Evolutionary conservation across 768 basidiomycete species (phyloP), one percentile per base, ranked within the genome.

Genomic region (Dioszegia aurantiaca): DNA sequence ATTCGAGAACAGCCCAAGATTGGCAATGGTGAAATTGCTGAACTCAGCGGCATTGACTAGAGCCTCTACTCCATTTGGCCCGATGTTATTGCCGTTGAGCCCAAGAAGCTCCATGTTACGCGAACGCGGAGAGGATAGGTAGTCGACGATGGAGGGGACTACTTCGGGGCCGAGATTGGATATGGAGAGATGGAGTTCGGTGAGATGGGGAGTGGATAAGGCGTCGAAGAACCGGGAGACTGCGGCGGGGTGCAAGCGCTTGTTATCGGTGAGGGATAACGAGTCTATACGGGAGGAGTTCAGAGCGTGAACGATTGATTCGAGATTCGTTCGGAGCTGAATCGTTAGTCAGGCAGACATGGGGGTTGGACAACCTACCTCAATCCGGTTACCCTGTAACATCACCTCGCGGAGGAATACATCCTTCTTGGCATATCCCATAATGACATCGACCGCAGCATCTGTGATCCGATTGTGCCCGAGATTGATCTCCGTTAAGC

Each of bases 371-470:
- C n/a, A n/a, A 42, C 62, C 47, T 30, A 72, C 60, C 36, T 58
- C 42, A 9, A 72, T 64, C 10, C 62, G 52, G 54, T 72, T 72
- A 11, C 62, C 70, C 45, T 69, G 68, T 1, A 69, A 36, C 26
- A 58, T 37, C 5, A 72, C 54, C 26, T 61, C 54, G 14, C 55
- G 41, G 42, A 67, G 28, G 9, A 31, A 55, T 4, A 63, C 65
- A 56, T 72, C 70, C 44, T 69, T 69, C 61, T 72, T 72, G 6
- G 70, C 70, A 55, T 69, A 72, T 1, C 53, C 60, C 46, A 69
- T 36, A 1, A 72, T 47, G 1, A 23, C 57, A 28, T 63, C 64
- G 4, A 72, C 51, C 24, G 59, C 64, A 40, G 62, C 57, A 57
- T 72, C 70, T 27, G 52, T 49, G 17, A 72, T 45, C 3, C 24